Conservation (phyloP, 345 rosid species). For the Iberis pinnata region DNA sequence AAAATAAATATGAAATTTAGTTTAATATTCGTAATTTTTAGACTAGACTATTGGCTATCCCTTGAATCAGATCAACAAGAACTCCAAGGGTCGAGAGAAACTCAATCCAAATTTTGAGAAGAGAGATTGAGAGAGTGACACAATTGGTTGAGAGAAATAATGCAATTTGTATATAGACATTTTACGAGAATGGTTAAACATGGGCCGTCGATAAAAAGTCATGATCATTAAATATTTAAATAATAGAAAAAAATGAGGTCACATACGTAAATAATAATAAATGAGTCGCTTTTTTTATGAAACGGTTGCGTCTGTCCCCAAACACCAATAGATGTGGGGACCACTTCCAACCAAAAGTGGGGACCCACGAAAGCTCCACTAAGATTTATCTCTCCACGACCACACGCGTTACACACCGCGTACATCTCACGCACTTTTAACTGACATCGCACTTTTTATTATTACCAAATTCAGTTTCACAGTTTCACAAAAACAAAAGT, state of each 20-base stretch:
- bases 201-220: background rate
- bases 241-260: background rate
- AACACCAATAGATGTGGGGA: conserved; percentile 21
- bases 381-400: background rate
- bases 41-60: too few species aligned
- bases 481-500: too few species aligned
- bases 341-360: background rate
- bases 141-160: conserved; percentile 9
- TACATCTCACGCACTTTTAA: conserved; percentile 9
- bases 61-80: background rate
- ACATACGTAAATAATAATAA: too few species aligned
- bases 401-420: conserved; percentile 16
- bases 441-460: conserved; percentile 1
- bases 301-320: conserved; percentile 20
- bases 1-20: too few species aligned
- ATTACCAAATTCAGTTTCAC: background rate
- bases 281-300: too few species aligned
- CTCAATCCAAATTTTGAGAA: conserved; percentile 1
- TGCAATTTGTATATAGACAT: conserved; percentile 4
- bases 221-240: conserved; percentile 9
- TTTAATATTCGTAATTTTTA: too few species aligned
- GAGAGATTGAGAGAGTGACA: conserved; percentile 9
- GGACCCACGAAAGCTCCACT: conserved; percentile 28
- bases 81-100: background rate
- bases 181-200: background rate